Base-by-base conservation (phyloP, 1,284 basidiomycete genomes). In the Anthracocystis panici-leucophaei region DNA sequence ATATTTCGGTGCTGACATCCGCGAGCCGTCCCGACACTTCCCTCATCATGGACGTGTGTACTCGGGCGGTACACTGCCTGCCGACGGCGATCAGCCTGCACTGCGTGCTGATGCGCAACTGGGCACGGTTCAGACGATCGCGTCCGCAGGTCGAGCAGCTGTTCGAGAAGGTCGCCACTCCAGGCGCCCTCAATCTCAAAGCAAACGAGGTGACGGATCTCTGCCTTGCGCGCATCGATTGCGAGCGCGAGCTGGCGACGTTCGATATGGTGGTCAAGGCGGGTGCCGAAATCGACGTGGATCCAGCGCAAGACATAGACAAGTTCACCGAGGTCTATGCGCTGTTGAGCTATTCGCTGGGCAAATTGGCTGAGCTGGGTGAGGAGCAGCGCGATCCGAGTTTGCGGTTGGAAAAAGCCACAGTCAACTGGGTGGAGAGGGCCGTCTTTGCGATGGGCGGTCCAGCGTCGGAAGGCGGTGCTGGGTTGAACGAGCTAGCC, bases 311-410 rank as follows among this genome's bases (percentile, higher is more conserved):
- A 0, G 73, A 82, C 50, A 54, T 81, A 44, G 79, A 82, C 8
- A 74, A 69, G 31, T 85, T 83, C 60, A 77, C 77, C 59, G 71
- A 76, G 40, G 57, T 85, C 23, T 84, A 77, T 35, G 82, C 76
- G 31, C 53, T 82, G 27, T 56, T 80, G 23, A 61, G 63, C 29
- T 75, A 77, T 35, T 58, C 71, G 1, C 64, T 83, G 14, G 57
- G 57, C 14, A 61, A 75, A 12, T 35, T 69, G 14, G 67, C 57
- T 10, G 60, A 64, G 35, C 41, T 72, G 9, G 57, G 57, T 7
- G 38, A 53, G 1, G 45, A 48, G 7, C 64, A 75, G 42, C 55
- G 57, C 9, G 82, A 82, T 25, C 20, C 52, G 12, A 63, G 41
- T 18, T 29, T 78, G 41, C 48, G 62, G 2, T 38, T 81, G 27